phyloP scores from a whole-genome alignment of 225 moss, liverwort and hornwort species.

The Polytrichum formosum region DNA sequence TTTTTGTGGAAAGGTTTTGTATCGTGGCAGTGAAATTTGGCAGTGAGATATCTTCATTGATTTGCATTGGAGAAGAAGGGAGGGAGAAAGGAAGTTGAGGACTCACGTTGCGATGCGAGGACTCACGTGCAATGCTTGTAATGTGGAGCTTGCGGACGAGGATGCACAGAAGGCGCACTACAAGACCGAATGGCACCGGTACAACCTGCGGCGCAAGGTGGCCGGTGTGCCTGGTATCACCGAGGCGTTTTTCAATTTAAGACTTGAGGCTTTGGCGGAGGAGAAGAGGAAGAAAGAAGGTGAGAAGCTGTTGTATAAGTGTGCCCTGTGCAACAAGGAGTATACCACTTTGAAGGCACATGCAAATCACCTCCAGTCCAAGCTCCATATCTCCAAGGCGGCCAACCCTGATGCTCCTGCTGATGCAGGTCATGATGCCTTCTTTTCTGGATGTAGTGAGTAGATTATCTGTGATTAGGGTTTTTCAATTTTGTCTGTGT shows the following conservation, averaged over 20 bases:
- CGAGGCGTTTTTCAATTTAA: slow-evolving; percentile 78
- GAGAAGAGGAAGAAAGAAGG: slow-evolving; percentile 76
- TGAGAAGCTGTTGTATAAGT: slow-evolving; percentile 74
- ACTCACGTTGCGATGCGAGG: slow-evolving; percentile 57
- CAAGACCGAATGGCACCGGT: slow-evolving; percentile 93
- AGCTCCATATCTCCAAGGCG: slow-evolving; percentile 67
- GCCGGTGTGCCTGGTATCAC: slow-evolving; percentile 94
- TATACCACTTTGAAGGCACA: slow-evolving; percentile 82
- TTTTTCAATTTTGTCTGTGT: not conserved
- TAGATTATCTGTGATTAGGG: not conserved
- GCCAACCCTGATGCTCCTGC: slow-evolving; percentile 50
- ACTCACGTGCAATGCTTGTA: slow-evolving; percentile 84
- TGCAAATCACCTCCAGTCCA: slow-evolving; percentile 82
- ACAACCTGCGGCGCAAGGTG: slow-evolving; percentile 94
- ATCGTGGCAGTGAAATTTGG: too few species aligned
- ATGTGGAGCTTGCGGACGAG: slow-evolving; percentile 73
- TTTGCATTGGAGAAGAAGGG: too few species aligned
- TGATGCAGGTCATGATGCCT: slow-evolving; percentile 36
- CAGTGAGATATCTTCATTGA: too few species aligned
- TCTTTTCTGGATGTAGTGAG: too few species aligned
- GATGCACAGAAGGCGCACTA: slow-evolving; percentile 82
- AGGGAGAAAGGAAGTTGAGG: too few species aligned
- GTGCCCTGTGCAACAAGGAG: slow-evolving; percentile 84
- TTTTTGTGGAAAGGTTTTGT: too few species aligned
- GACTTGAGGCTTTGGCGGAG: slow-evolving; percentile 79